A percentile compares a stretch with the other conserved stretches of the same genome.
Evolutionary conservation across 345 rosid genomes (phyloP).

Genomic region (Kernera saxatilis): DNA sequence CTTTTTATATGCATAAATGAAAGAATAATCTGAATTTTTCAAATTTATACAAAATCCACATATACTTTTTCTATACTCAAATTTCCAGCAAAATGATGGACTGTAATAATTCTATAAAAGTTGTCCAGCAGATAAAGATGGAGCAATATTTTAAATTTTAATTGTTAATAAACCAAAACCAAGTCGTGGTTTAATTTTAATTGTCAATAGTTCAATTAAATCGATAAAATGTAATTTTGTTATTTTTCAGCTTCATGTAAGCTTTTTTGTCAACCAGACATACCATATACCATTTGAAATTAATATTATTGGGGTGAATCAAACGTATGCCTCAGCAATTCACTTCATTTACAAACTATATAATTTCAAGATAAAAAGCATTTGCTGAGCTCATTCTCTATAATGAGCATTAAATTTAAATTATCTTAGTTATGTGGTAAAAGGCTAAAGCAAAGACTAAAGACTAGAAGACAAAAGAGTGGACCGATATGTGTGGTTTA

Average conservation of each 20-base stretch:
- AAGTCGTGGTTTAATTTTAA: background rate
- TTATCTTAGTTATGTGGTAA: background rate
- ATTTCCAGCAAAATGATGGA: background rate
- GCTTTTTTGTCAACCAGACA: background rate
- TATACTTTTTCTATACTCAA: background rate
- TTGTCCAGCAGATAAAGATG: background rate
- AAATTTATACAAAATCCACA: background rate
- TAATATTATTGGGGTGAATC: background rate
- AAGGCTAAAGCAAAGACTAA: background rate
- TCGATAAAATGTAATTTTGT: background rate
- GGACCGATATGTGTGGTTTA: constrained; percentile 3
- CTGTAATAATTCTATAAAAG: background rate
- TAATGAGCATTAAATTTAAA: background rate
- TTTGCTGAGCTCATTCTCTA: constrained; percentile 23
- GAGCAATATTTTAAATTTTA: background rate
- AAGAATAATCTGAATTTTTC: background rate
- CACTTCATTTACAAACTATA: background rate
- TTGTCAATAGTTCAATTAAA: background rate
- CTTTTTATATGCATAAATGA: background rate
- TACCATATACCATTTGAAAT: background rate
- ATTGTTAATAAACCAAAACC: background rate
- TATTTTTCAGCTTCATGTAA: background rate
- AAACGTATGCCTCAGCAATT: background rate
- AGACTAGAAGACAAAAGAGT: constrained; percentile 8
- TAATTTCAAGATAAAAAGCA: constrained; percentile 10